A percentile compares a stretch with the other conserved stretches of the same genome.
Conservation (phyloP, 139 green algal species). For the Picochlorum sp. region DNA sequence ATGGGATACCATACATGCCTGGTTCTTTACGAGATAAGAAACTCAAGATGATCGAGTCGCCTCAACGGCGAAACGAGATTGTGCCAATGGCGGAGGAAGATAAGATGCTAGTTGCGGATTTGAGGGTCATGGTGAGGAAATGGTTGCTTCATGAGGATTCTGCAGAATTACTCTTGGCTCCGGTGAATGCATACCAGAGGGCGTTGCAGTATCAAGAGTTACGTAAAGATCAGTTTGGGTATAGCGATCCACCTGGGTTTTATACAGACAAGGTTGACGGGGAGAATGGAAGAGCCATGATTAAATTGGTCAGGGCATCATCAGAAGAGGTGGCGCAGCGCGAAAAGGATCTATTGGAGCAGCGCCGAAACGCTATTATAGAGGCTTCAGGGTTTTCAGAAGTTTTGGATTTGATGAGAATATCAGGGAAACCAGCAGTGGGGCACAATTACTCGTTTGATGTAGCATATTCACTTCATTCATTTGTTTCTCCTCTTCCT, state of each 20-base stretch:
- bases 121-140: conserved; percentile 23
- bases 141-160: conserved; percentile 32
- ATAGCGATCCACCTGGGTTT: conserved; percentile 28
- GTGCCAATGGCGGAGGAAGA: conserved; percentile 32
- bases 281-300: neutral
- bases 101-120: conserved; percentile 24
- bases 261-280: conserved; percentile 19
- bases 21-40: conserved; percentile 20
- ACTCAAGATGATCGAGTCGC: conserved; percentile 1
- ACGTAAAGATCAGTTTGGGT: conserved; percentile 25
- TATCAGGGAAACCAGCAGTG: conserved; percentile 38
- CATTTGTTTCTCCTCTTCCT: conserved; percentile 43
- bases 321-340: conserved; percentile 11
- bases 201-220: conserved; percentile 59
- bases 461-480: conserved; percentile 48
- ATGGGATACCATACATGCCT: conserved; percentile 60
- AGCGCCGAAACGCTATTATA: conserved; percentile 24
- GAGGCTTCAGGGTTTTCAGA: conserved; percentile 26
- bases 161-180: conserved; percentile 32
- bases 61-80: conserved; percentile 16
- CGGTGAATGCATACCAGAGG: conserved; percentile 43
- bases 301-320: conserved; percentile 28
- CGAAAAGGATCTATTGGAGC: conserved; percentile 20
- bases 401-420: conserved; percentile 53
- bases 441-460: conserved; percentile 61